These are phyloP conservation scores for Suhomyces pyralidae DNA, from an alignment of 805 yeast genomes.

Conservation along the genomic window DNA sequence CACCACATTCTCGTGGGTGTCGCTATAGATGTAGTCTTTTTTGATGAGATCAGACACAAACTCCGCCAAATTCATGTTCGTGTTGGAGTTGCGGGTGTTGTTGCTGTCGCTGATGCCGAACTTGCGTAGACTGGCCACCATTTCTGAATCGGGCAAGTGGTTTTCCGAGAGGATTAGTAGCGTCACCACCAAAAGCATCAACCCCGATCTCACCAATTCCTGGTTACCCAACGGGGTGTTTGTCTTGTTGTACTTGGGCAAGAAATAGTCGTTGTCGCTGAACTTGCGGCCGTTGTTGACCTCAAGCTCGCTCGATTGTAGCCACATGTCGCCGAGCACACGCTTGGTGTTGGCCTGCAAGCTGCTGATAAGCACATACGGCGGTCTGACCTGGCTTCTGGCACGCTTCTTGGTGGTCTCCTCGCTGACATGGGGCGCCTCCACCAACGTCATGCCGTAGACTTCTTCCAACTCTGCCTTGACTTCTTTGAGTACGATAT, in stretches of 20 bases:
- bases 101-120: conserved; percentile 17
- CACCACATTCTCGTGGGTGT: conserved; percentile 12
- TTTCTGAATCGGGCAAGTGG: conserved; percentile 25
- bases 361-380: conserved; percentile 19
- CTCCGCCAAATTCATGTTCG: conserved; percentile 16
- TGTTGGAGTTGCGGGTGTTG: conserved; percentile 7
- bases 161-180: conserved; percentile 32
- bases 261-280: conserved; percentile 18
- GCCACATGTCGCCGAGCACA: conserved; percentile 28
- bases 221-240: conserved; percentile 19
- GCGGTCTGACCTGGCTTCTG: conserved; percentile 7
- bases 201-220: conserved; percentile 31
- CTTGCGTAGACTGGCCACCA: conserved; percentile 17
- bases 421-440: conserved; percentile 9
- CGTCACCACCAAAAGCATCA: conserved; percentile 26
- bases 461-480: conserved; percentile 17
- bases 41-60: conserved; percentile 25
- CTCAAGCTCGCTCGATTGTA: conserved; percentile 1
- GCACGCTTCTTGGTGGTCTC: conserved; percentile 2
- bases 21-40: conserved; percentile 25
- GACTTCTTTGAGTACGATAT: conserved; percentile 14
- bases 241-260: conserved; percentile 19
- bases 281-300: conserved; percentile 3
- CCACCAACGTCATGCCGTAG: conserved; percentile 28
- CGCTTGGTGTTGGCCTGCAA: conserved; percentile 18